These are phyloP conservation scores for Rhododendron ferrugineum DNA, from an alignment of 148 eudicot genomes.

Conservation along the genomic window DNA sequence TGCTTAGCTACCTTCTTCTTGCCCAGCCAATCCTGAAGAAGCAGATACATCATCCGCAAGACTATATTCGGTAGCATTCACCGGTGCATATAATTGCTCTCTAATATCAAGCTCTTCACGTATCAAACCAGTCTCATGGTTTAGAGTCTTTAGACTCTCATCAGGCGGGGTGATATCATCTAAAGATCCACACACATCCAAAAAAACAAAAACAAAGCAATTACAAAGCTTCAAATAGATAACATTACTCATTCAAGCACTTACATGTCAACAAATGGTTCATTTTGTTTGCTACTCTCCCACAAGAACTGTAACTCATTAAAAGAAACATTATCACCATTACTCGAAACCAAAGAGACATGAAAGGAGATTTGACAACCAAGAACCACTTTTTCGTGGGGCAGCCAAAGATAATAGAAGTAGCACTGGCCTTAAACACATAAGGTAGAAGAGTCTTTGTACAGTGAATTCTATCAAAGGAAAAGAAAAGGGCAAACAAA, in stretches of 20 bases:
- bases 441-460: not conserved
- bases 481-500: not conserved
- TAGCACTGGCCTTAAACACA: not conserved
- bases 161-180: constrained; percentile 69
- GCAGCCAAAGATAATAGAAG: not conserved
- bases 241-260: not conserved
- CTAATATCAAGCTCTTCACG: constrained; percentile 25
- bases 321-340: not conserved
- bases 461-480: not conserved
- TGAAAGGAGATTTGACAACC: not conserved
- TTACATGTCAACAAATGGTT: not conserved
- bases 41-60: constrained; percentile 11
- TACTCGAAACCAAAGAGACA: not conserved
- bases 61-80: constrained; percentile 19
- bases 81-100: constrained; percentile 25
- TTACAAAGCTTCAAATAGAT: not conserved
- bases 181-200: constrained; percentile 61
- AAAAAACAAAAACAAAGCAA: constrained; percentile 19
- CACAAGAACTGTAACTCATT: not conserved
- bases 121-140: constrained; percentile 20
- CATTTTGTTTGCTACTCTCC: not conserved
- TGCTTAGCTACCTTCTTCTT: constrained; percentile 23
- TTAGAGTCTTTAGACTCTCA: constrained; percentile 10
- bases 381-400: not conserved
- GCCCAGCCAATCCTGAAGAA: constrained; percentile 9